Base-by-base conservation (phyloP, 306 rosid genomes). In the Dryas alaskensis region DNA sequence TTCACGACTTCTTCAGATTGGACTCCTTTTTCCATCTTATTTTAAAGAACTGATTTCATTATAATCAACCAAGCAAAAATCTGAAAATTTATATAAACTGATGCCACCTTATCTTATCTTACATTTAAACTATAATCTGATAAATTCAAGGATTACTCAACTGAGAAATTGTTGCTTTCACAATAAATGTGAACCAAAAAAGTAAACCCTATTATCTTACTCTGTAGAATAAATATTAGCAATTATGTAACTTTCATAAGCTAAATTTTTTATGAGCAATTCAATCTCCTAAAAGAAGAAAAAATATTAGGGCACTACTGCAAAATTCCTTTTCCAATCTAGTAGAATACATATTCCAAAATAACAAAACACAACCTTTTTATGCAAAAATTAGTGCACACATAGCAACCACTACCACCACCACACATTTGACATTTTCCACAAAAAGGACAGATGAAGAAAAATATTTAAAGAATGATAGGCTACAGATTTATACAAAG, bases 171-270 rank as follows among this genome's bases (percentile, higher is more conserved):
- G 44, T 16, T 4, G 48, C 42, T 48, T 67, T 25, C 44, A 67
- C 45, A 67, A 67, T 67, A 67, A 67, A 48, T 67, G 57, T 13
- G 14, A 47, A 67, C 57, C 57, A 48, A 48, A 67, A 67, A 47
- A 47, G 3, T 37, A 37, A 7, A 16, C 66, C 66, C 19, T 22
- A 61, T 61, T 3, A n/a, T 61, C 47, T 61, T 27, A 59, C 17
- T 11, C n/a, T 27, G 64, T n/a, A 10, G 16, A 59, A 59, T 25
- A 7, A 59, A 10, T 59, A 59, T 59, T 37, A 59, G n/a, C 5
- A 27, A 60, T 7, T 67, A 46, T 50, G 42, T 50, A 48, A 67
- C 72, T 67, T 67, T 37, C 72, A 25, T 6, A 6, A 14, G 47
- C 58, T 48, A 47, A 67, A 27, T 27, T 49, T 67, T 58, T 7